phyloP scores from a whole-genome alignment of 2,329 filamentous ascomycete genomes.

The Trichophyton schoenleinii region DNA sequence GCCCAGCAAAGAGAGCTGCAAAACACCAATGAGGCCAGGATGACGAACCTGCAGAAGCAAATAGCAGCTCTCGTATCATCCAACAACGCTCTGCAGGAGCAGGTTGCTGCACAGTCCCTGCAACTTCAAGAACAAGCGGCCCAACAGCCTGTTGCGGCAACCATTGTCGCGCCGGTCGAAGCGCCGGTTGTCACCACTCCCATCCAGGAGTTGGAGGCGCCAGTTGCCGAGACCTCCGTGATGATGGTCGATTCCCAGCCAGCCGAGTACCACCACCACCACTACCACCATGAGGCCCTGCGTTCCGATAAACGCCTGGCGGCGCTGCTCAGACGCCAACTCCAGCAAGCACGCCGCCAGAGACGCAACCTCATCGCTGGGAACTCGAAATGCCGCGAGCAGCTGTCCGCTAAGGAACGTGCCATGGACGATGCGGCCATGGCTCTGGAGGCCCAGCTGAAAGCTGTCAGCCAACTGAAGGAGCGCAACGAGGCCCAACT shows the following conservation, averaged over 20 bases:
- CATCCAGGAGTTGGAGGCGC: neutral
- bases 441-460: neutral
- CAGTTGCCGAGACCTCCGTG: neutral
- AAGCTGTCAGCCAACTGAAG: neutral
- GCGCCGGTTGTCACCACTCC: neutral
- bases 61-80: neutral
- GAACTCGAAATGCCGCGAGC: neutral
- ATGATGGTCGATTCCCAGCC: neutral
- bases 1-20: neutral
- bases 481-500: neutral
- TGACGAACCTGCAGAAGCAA: constrained; percentile 3
- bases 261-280: neutral
- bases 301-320: constrained; percentile 1
- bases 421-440: neutral
- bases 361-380: neutral
- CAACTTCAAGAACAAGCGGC: constrained; percentile 4
- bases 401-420: neutral
- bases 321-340: constrained; percentile 6
- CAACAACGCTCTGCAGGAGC: constrained; percentile 3
- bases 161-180: neutral
- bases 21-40: constrained; percentile 4
- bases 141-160: neutral
- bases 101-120: neutral
- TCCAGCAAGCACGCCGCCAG: constrained; percentile 2
- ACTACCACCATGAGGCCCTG: neutral